Evolutionary conservation across 306 rosid genomes (phyloP).

Genomic region (Arachis hypogaea): DNA sequence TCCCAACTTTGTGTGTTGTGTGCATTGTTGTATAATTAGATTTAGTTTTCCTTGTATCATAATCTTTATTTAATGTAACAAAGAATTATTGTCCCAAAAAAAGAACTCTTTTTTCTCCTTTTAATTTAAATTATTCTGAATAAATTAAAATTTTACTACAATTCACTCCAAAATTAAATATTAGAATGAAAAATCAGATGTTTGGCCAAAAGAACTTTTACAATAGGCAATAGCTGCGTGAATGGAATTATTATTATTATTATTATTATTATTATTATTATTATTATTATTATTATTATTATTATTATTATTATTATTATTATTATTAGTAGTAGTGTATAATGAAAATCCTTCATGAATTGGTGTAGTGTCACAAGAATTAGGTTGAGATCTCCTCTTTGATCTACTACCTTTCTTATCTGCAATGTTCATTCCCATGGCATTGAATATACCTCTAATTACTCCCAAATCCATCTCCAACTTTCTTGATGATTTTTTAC

Average conservation of each 20-base stretch:
- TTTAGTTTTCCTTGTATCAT: too few species aligned
- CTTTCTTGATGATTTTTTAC: conserved; percentile 29
- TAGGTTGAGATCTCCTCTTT: conserved; percentile 45
- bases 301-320: conserved; percentile 45
- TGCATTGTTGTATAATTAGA: too few species aligned
- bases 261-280: conserved; percentile 39
- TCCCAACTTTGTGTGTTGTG: too few species aligned
- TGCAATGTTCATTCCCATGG: conserved; percentile 35
- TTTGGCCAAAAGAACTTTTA: conserved; percentile 51
- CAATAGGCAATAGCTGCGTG: conserved; percentile 72
- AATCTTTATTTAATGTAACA: too few species aligned
- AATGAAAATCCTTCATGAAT: conserved; percentile 44
- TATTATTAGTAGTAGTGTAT: conserved; percentile 41
- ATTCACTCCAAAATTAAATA: not conserved
- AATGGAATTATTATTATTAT: conserved; percentile 45
- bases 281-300: conserved; percentile 40
- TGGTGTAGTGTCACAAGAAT: conserved; percentile 55
- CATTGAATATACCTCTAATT: conserved; percentile 51
- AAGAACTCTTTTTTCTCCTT: too few species aligned
- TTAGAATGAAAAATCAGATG: conserved; percentile 41
- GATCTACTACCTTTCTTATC: conserved; percentile 38
- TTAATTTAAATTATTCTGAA: too few species aligned
- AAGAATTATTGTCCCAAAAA: too few species aligned
- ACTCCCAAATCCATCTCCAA: conserved; percentile 53
- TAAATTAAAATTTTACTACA: too few species aligned